Evolutionary conservation across 768 basidiomycete genomes (phyloP).

Genomic region (Pulveroboletus sp.): DNA sequence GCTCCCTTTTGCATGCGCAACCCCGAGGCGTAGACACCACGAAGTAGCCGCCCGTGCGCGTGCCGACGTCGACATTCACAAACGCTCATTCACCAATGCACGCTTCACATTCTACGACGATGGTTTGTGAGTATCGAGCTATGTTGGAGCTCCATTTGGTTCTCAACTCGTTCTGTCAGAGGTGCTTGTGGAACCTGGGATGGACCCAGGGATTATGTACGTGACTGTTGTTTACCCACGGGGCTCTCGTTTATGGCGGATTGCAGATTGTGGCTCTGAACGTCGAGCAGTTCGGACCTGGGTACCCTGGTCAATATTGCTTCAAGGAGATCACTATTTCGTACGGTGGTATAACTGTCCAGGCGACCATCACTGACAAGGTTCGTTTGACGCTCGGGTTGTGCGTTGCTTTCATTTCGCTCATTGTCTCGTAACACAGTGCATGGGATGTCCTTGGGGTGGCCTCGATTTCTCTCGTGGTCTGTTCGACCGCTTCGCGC

Average conservation of each 20-base stretch:
- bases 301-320: conserved; percentile 64
- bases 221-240: background rate
- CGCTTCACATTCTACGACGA: conserved; percentile 54
- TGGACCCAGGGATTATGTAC: conserved; percentile 28
- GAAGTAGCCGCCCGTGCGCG: conserved; percentile 45
- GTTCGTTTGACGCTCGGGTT: conserved; percentile 29
- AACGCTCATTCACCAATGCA: conserved; percentile 33
- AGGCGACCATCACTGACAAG: conserved; percentile 59
- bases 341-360: conserved; percentile 48
- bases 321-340: conserved; percentile 57
- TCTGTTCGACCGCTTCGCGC: conserved; percentile 58
- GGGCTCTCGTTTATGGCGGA: background rate
- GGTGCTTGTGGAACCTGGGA: conserved; percentile 52
- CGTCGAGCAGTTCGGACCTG: conserved; percentile 45
- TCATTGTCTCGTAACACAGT: conserved; percentile 35
- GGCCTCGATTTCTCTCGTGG: conserved; percentile 69
- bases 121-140: conserved; percentile 38
- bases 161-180: conserved; percentile 26
- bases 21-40: conserved; percentile 33
- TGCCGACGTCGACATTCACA: conserved; percentile 33
- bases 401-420: background rate
- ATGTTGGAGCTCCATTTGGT: background rate
- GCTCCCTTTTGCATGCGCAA: conserved; percentile 34
- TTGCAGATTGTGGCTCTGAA: conserved; percentile 29
- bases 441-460: conserved; percentile 59